Percentiles rank a stretch among this genome's conserved stretches.
These are phyloP conservation scores for Cicer arietinum DNA, from an alignment of 306 rosid genomes.

Conservation along the genomic window DNA sequence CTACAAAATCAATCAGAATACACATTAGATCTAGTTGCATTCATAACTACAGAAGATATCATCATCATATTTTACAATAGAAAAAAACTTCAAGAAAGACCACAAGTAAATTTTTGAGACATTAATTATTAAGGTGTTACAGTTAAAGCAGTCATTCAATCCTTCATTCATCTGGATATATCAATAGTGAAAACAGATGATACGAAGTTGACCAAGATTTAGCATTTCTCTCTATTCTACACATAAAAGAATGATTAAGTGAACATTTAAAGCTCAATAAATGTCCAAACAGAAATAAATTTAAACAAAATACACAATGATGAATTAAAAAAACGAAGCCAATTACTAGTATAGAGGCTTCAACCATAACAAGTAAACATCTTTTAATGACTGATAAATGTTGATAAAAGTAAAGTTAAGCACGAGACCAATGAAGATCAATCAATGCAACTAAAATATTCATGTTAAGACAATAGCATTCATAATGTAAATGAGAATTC, in stretches of 20 bases:
- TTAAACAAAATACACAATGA: neutral
- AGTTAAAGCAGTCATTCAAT: constrained; percentile 16
- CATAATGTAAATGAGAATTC: constrained; percentile 17
- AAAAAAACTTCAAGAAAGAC: neutral
- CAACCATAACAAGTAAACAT: constrained; percentile 7
- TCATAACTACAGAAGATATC: constrained; percentile 21
- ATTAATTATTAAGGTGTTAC: constrained; percentile 1
- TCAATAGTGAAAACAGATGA: neutral
- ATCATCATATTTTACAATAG: constrained; percentile 2
- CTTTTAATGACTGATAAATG: neutral
- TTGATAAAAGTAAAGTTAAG: neutral
- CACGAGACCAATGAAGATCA: constrained; percentile 16
- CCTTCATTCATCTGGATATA: neutral
- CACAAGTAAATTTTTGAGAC: neutral
- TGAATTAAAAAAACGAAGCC: neutral
- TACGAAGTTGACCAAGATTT: neutral
- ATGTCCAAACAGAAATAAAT: neutral
- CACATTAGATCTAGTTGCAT: constrained; percentile 44
- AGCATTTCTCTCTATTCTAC: constrained; percentile 14
- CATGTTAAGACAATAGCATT: neutral
- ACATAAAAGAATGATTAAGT: neutral
- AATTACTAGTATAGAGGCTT: constrained; percentile 1
- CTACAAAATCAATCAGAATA: constrained; percentile 51
- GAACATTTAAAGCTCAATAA: constrained; percentile 20
- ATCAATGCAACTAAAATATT: neutral